Conservation (phyloP, 78 protist species). For the Cavenderia fasciculata region DNA sequence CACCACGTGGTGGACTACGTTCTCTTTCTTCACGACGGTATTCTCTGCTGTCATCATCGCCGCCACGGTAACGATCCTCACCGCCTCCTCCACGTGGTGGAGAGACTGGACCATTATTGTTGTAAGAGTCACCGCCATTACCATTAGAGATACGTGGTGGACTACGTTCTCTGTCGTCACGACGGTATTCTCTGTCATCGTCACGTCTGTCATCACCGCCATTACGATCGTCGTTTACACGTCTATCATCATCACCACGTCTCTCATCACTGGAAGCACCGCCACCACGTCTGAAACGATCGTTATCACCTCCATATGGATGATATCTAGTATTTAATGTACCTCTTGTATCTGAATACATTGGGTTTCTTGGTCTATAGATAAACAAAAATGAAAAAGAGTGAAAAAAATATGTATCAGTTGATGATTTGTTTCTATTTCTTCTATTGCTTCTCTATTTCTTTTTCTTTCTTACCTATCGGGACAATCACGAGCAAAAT, state of each 20-base stretch:
- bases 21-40: background rate
- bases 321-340: constrained; percentile 40
- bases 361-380: constrained; percentile 72
- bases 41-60: background rate
- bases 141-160: too few species aligned
- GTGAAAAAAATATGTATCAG: background rate
- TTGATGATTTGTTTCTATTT: background rate
- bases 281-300: constrained; percentile 15
- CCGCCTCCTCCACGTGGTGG: background rate
- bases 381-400: background rate
- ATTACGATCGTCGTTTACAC: background rate
- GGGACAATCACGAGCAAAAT: constrained; percentile 66
- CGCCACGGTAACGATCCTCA: background rate
- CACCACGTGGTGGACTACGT: constrained; percentile 11
- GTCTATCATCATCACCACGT: background rate
- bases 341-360: constrained; percentile 56
- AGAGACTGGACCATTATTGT: background rate
- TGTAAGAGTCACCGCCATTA: background rate
- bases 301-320: constrained; percentile 27
- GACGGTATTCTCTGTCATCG: background rate
- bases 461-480: constrained; percentile 12
- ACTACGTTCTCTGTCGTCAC: background rate
- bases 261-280: background rate
- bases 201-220: background rate
- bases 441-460: too few species aligned